A percentile compares a stretch with the other conserved stretches of the same genome.
Evolutionary conservation across 2,329 filamentous ascomycete species (phyloP).

Genomic region (Fusarium lateritium): DNA sequence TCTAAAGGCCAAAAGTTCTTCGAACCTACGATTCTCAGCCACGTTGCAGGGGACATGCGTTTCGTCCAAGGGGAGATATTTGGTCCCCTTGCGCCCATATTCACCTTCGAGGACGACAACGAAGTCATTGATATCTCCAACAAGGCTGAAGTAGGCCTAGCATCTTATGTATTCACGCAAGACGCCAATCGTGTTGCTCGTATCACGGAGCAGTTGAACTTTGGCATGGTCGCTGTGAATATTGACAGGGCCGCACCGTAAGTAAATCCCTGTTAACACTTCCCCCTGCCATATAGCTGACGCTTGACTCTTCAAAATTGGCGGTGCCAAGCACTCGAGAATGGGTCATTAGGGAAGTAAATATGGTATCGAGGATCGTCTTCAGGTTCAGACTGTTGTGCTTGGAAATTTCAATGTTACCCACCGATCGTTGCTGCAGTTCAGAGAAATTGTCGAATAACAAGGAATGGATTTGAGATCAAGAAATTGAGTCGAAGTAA

Average conservation of each 20-base stretch:
- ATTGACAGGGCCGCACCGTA: slow-evolving; percentile 55
- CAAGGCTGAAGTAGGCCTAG: slow-evolving; percentile 73
- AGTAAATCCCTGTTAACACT: slow-evolving; percentile 11
- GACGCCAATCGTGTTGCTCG: slow-evolving; percentile 76
- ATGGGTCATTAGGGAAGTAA: slow-evolving; percentile 73
- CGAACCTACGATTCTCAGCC: slow-evolving; percentile 75
- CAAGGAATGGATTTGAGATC: no score
- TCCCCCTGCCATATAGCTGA: not conserved
- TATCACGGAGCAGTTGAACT: slow-evolving; percentile 76
- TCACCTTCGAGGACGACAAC: slow-evolving; percentile 75
- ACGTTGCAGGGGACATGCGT: slow-evolving; percentile 71
- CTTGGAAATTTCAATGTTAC: slow-evolving; percentile 47
- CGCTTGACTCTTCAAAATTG: slow-evolving; percentile 59
- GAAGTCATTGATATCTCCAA: slow-evolving; percentile 73
- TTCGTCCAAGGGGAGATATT: slow-evolving; percentile 74
- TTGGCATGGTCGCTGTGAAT: slow-evolving; percentile 79
- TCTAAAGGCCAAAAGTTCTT: slow-evolving; percentile 67
- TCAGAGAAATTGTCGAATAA: no score
- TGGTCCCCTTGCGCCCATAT: slow-evolving; percentile 74
- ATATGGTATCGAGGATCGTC: slow-evolving; percentile 73
- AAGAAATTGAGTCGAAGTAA: no score
- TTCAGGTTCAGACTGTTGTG: slow-evolving; percentile 70
- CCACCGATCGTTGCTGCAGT: slow-evolving; percentile 2
- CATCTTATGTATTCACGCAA: slow-evolving; percentile 78
- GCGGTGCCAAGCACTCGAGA: slow-evolving; percentile 73